phyloP scores from a whole-genome alignment of 768 basidiomycete species.

The Tephrocybe sp. region DNA sequence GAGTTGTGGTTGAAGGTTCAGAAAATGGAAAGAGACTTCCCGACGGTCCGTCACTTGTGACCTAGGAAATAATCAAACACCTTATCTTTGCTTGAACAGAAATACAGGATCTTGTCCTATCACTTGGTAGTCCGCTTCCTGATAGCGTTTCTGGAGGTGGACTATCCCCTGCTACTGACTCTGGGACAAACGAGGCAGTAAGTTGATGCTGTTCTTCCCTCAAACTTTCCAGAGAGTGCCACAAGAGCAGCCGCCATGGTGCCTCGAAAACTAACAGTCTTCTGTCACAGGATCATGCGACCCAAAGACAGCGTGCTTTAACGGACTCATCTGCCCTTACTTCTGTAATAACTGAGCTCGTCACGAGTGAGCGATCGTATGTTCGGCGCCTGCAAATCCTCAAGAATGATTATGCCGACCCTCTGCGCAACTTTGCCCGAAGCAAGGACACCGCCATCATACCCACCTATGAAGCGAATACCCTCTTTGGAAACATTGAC shows the following conservation, averaged over 20 bases:
- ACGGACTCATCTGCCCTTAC: conserved; percentile 64
- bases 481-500: conserved; percentile 92
- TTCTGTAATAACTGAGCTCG: conserved; percentile 81
- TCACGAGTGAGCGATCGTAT: conserved; percentile 87
- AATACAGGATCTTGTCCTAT: conserved; percentile 74
- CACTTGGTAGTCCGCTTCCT: conserved; percentile 66
- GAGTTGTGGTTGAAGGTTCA: conserved; percentile 84
- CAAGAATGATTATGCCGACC: conserved; percentile 88
- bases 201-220: conserved; percentile 22
- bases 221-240: not conserved
- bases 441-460: conserved; percentile 86
- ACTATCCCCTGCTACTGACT: conserved; percentile 39
- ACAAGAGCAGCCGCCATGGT: not conserved
- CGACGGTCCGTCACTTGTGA: conserved; percentile 46
- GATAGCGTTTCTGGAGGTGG: conserved; percentile 48
- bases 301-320: conserved; percentile 55
- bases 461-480: conserved; percentile 87
- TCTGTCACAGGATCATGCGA: conserved; percentile 32
- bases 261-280: conserved; percentile 6
- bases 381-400: conserved; percentile 78
- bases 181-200: conserved; percentile 40
- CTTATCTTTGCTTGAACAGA: conserved; percentile 39
- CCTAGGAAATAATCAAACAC: conserved; percentile 9
- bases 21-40: conserved; percentile 66
- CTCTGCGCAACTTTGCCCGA: conserved; percentile 80